Base-by-base conservation (phyloP, 2,329 filamentous ascomycete species). In the Zasmidium cellare region DNA sequence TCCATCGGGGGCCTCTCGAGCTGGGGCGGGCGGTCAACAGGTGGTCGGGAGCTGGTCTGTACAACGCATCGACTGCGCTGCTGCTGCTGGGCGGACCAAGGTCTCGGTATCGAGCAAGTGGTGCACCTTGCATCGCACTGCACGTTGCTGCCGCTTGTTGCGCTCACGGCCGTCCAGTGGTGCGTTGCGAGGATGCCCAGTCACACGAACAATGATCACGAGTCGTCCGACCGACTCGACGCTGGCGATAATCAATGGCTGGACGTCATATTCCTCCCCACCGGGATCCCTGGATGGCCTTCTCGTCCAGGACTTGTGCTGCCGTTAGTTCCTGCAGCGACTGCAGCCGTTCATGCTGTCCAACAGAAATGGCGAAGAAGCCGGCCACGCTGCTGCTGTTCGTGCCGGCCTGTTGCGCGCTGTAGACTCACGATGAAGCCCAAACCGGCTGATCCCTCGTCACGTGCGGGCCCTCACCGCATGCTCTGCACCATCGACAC, bases 281-380 rank as follows among this genome's bases (percentile, higher is more conserved):
- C 59, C 20, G 16, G 22, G 23, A 59, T 63, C 51, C 56, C 51
- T 51, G 54, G 38, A 35, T 35, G 46, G 46, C 51, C 53, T 41
- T 49, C 50, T 53, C 38, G 25, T 49, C 24, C 48, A 25, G 47
- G 50, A 47, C 55, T 58, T 53, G 57, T 64, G 59, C 59, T 59
- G 53, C 35, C 54, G 56, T 60, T 56, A 46, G 56, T 61, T 59
- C 57, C 56, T 61, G 35, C 35, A 58, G 55, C 31, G 45, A 56
- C 53, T 61, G 56, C 60, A 65, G 62, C 51, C 52, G 56, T 63
- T 65, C 60, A 63, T 61, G 62, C 53, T 52, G 61, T 61, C 58
- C 58, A 47, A 61, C 58, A 31, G 41, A 47, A 47, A 44, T 53
- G 51, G 14, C 51, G 51, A 35, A 53, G 35, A 53, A 51, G 24